phyloP scores from a whole-genome alignment of 1,139 yeast species.

The Lodderomyces beijingensis region DNA sequence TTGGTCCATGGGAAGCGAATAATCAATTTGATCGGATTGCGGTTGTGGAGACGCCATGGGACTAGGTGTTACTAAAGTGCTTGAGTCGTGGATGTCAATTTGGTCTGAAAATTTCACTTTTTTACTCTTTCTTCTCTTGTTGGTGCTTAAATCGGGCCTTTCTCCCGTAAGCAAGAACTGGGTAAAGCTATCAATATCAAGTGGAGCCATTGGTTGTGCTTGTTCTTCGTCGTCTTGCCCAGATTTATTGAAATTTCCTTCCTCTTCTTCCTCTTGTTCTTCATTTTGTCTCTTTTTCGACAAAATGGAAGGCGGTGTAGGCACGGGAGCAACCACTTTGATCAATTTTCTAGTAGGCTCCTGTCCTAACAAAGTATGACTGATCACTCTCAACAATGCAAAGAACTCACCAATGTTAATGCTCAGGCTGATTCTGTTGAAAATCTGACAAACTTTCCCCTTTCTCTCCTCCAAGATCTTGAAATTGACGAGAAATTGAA shows the following conservation, averaged over 20 bases:
- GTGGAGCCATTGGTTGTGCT: constrained; percentile 19
- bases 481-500: constrained; percentile 59
- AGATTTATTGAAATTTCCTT: neutral
- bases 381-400: constrained; percentile 61
- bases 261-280: constrained; percentile 18
- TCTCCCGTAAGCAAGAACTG: constrained; percentile 72
- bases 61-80: constrained; percentile 13
- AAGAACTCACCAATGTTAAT: constrained; percentile 73
- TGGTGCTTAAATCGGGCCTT: constrained; percentile 40
- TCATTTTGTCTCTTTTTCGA: constrained; percentile 50
- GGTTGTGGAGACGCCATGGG: constrained; percentile 25
- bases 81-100: constrained; percentile 36
- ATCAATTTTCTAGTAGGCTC: constrained; percentile 51
- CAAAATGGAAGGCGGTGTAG: constrained; percentile 65
- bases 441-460: constrained; percentile 45
- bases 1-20: constrained; percentile 72
- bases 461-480: constrained; percentile 41
- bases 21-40: constrained; percentile 35
- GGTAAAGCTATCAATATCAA: constrained; percentile 72
- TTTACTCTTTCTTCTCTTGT: constrained; percentile 37
- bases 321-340: constrained; percentile 51
- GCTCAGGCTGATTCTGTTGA: constrained; percentile 45
- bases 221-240: constrained; percentile 2
- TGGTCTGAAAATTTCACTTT: constrained; percentile 72
- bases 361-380: constrained; percentile 49